These are phyloP conservation scores for Glycine latifolia DNA, from an alignment of 306 rosid genomes.

Conservation along the genomic window DNA sequence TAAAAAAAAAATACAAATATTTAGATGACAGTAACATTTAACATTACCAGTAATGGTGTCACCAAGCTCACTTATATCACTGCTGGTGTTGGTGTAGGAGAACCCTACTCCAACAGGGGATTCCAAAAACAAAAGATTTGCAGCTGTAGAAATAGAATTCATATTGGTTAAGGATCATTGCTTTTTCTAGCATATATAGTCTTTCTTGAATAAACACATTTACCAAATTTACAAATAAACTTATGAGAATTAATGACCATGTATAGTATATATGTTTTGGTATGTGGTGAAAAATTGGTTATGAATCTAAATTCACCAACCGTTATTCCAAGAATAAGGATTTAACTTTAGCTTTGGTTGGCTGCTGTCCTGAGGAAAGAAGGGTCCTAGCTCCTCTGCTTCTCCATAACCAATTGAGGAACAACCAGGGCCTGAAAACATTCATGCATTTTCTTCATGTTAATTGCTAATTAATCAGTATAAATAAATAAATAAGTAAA, in stretches of 20 bases:
- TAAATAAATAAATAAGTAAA: not conserved
- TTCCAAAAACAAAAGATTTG: conserved; percentile 79
- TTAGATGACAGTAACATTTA: not conserved
- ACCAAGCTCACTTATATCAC: conserved; percentile 65
- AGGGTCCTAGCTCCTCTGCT: conserved; percentile 93
- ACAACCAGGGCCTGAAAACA: conserved; percentile 83
- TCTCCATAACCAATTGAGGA: conserved; percentile 88
- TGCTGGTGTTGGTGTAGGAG: conserved; percentile 79
- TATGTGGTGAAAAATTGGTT: not conserved
- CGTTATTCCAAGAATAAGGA: conserved; percentile 82
- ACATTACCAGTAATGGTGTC: conserved; percentile 72
- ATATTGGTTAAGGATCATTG: not conserved
- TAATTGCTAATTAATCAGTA: not conserved
- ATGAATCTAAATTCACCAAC: conserved; percentile 37
- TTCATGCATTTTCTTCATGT: conserved; percentile 15
- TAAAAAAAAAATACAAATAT: not conserved
- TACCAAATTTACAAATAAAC: too few relatives aligned
- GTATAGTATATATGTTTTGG: not conserved
- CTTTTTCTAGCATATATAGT: too few relatives aligned
- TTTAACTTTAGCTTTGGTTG: conserved; percentile 76
- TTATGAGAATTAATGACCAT: not conserved
- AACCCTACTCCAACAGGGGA: conserved; percentile 92
- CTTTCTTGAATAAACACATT: too few relatives aligned
- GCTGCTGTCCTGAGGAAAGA: conserved; percentile 73
- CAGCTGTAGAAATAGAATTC: conserved; percentile 51